Evolutionary conservation across 2,329 filamentous ascomycete genomes (phyloP), one percentile per base, ranked within the genome.

Genomic region (Calonectria crousiana): DNA sequence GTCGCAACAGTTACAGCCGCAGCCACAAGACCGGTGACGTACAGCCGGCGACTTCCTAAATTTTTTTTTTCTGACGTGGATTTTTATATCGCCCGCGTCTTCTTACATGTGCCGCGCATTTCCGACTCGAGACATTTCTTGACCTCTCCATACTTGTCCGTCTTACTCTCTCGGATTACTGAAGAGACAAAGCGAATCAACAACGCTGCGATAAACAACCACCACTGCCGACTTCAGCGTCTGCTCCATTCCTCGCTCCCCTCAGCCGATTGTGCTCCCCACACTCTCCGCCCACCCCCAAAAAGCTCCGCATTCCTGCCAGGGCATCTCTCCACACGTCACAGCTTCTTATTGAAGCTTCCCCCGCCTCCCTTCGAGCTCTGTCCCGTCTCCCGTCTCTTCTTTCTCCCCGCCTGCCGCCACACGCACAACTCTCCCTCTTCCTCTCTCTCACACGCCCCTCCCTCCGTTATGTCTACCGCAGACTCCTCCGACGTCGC

Each of bases 401-500:
- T 52, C 51, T 32, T 30, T n/a, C 36, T 44, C 69, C 51, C 52
- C 74, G 65, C 47, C 73, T 67, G 49, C 71, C 66, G 52, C 60
- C 65, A 47, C 44, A 23, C 56, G 26, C 56, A 26, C 36, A 62
- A 28, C n/a, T 16, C 23, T 16, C 16, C 23, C 8, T 38, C 34
- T 38, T 28, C 34, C 20, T 23, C 51, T 16, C 11, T 18, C 56
- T 36, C 34, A 32, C 73, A 60, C 70, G 73, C n/a, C 73, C 23
- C 32, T 64, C 56, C 58, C 75, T 4, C 44, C 58, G 62, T 66
- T 49, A 81, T 81, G 80, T 81, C 80, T 18, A 64, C 78, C 73
- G 70, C 78, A 73, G 78, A 81, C 52, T 58, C 80, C 11, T 72
- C 76, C 77, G 78, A 79, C 76, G 78, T 77, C 20, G 77, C 73